Percentiles rank a stretch among this genome's conserved stretches.
These are phyloP conservation scores for Coprinopsis cinerea DNA, from an alignment of 768 basidiomycete species.

Conservation along the genomic window DNA sequence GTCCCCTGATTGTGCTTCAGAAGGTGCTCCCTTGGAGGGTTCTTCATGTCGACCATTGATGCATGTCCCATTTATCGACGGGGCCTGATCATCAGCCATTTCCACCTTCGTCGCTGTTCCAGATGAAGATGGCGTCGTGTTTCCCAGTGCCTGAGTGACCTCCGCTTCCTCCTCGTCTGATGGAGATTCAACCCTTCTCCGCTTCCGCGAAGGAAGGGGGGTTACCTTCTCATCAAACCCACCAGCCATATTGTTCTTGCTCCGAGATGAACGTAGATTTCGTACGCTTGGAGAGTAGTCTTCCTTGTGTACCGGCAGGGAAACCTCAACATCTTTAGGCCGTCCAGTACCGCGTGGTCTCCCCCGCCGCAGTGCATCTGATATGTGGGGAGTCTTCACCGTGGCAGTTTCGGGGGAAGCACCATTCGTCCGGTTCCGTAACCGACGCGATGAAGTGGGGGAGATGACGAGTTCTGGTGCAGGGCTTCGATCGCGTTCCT, in stretches of 20 bases:
- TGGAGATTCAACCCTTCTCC: constrained; percentile 3
- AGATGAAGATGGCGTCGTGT: no score
- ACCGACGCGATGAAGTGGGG: not conserved
- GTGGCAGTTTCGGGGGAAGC: not conserved
- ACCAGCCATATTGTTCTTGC: not conserved
- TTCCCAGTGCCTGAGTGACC: no score
- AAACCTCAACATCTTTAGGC: not conserved
- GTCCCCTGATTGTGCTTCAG: constrained; percentile 6
- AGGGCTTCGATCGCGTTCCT: not conserved
- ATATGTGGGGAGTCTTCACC: not conserved
- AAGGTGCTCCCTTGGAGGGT: constrained; percentile 3
- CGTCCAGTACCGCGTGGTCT: not conserved
- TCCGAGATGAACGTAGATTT: constrained; percentile 6
- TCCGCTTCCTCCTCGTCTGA: constrained; percentile 11
- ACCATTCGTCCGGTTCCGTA: not conserved
- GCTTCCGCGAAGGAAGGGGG: constrained; percentile 2
- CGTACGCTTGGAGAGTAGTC: not conserved
- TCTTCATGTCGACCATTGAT: constrained; percentile 1
- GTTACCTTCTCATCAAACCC: constrained; percentile 1
- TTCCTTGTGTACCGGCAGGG: not conserved
- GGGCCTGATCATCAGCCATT: not conserved
- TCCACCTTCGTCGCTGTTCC: no score
- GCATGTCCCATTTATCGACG: not conserved
- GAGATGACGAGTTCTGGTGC: not conserved
- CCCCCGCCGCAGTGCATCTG: not conserved